phyloP scores from a whole-genome alignment of 1,139 yeast species.

The Geotrichum cucujoidarum region DNA sequence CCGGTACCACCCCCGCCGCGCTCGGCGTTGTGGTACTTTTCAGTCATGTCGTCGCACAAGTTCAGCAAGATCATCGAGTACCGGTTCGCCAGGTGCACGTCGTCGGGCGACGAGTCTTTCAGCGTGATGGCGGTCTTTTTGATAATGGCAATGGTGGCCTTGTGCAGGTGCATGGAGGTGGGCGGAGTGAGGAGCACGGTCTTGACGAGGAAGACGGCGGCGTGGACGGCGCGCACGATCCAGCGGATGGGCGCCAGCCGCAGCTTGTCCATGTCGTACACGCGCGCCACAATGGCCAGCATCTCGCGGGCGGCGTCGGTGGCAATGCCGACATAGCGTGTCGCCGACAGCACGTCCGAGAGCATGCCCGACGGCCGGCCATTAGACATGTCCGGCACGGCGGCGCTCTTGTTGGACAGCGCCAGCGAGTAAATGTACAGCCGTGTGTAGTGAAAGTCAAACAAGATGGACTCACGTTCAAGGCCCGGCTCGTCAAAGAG shows the following conservation, averaged over 20 bases:
- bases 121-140: conserved; percentile 70
- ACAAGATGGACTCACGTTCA: conserved; percentile 65
- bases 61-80: conserved; percentile 78
- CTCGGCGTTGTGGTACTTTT: conserved; percentile 15
- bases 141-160: conserved; percentile 63
- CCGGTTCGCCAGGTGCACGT: conserved; percentile 72
- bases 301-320: conserved; percentile 81
- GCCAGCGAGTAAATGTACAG: conserved; percentile 81
- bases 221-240: conserved; percentile 83
- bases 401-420: conserved; percentile 42
- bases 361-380: conserved; percentile 23
- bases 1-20: no score
- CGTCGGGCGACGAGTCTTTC: conserved; percentile 85
- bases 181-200: conserved; percentile 50
- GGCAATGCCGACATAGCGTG: conserved; percentile 76
- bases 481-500: conserved; percentile 52
- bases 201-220: conserved; percentile 85
- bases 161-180: conserved; percentile 43
- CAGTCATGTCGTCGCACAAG: conserved; percentile 53
- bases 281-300: conserved; percentile 64
- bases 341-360: conserved; percentile 60
- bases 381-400: conserved; percentile 6
- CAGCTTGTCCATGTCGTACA: conserved; percentile 56
- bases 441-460: conserved; percentile 81
- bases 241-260: conserved; percentile 85